Percentiles rank a stretch among this genome's conserved stretches.
These are phyloP conservation scores for Eucalyptus curtisii DNA, from an alignment of 345 rosid genomes.

Conservation along the genomic window DNA sequence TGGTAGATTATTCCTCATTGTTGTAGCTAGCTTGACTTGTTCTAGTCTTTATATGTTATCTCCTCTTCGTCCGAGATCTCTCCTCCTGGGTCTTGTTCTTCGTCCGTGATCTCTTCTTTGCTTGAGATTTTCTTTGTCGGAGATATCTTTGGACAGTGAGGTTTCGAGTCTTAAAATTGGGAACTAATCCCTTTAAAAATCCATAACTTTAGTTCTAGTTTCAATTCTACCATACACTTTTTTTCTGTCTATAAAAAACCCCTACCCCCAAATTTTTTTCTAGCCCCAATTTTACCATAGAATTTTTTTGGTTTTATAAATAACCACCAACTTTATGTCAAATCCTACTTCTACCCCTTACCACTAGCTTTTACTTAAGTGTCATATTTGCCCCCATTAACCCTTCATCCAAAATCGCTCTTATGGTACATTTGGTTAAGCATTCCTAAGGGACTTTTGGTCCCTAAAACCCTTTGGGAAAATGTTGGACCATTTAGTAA, in stretches of 20 bases:
- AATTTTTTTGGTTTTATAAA: not conserved
- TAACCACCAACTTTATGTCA: not conserved
- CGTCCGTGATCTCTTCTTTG: not conserved
- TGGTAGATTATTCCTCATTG: not conserved
- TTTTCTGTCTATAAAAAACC: not conserved
- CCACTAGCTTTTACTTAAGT: not conserved
- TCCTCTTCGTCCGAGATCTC: not conserved
- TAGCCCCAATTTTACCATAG: not conserved
- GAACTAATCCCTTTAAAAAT: not conserved
- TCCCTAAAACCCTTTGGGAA: too few species aligned
- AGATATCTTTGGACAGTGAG: not conserved
- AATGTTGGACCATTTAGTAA: too few species aligned
- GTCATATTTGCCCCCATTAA: not conserved
- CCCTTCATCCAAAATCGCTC: too few species aligned
- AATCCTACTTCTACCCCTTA: not conserved
- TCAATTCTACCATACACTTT: not conserved
- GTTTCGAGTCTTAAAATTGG: not conserved
- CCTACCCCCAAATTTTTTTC: not conserved
- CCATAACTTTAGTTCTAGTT: not conserved
- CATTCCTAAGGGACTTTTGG: too few species aligned
- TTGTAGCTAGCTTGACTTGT: not conserved
- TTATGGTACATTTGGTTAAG: too few species aligned
- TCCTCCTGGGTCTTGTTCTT: too few species aligned
- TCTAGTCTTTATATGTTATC: not conserved
- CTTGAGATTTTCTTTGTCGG: accelerated